Base-by-base conservation (phyloP, 495 filamentous ascomycete genomes). In the Xylaria castorea region DNA sequence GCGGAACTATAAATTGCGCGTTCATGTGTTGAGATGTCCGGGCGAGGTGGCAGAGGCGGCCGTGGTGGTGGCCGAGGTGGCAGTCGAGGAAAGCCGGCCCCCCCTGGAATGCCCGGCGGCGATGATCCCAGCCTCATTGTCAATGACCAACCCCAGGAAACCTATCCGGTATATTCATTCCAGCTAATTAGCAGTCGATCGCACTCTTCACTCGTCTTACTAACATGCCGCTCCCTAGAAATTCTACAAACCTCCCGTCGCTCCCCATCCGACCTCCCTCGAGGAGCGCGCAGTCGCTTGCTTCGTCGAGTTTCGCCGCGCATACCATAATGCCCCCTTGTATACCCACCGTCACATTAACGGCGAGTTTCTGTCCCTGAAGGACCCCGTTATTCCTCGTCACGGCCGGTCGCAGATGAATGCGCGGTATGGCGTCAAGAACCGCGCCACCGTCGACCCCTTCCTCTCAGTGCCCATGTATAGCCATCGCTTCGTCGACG, bases 321-420 rank as follows among this genome's bases (percentile, higher is more conserved):
- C 84, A 55, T 81, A 85, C 76, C 85, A 88, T 74, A 78, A 81
- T 57, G 77, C 80, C 0, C 85, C 86, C 0, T 79, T 87, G 44
- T 89, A 88, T 75, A 88, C 86, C 11, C 80, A 86, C 64, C 74
- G 78, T 32, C 71, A 73, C 34, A 55, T 73, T 22, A 69, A 73
- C 25, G 48, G 20, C 65, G 64, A 63, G 65, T 73, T 46, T 11
- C 55, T 55, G 30, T 73, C 71, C 6, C 44, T 34, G 5, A 68
- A 61, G 36, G 57, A 42, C 40, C 74, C 78, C 20, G 70, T 76
- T 22, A 76, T 74, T 50, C 80, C 81, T 25, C 73, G 77, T 36
- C 87, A 87, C 78, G 81, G 83, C 61, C 85, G 86, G 67, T 80
- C 84, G 25, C 84, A 88, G 72, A 71, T 84, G 75, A 87, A 88